These are phyloP conservation scores for Davidsoniella virescens DNA, from an alignment of 2,329 filamentous ascomycete genomes.

Conservation along the genomic window DNA sequence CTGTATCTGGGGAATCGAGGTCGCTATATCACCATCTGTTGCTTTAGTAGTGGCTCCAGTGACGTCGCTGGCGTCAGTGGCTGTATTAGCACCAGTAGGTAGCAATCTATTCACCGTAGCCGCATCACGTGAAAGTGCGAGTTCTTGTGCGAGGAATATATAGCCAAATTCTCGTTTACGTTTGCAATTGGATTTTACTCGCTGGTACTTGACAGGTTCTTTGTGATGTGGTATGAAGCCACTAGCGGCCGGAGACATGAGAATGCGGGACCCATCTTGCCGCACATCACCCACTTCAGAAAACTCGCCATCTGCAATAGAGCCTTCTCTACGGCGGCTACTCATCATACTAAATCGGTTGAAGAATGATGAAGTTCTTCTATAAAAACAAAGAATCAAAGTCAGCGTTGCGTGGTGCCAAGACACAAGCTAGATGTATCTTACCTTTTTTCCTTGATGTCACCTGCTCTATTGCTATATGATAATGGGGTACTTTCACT, in stretches of 20 bases:
- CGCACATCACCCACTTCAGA: slow-evolving; percentile 54
- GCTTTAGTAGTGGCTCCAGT: slow-evolving; percentile 18
- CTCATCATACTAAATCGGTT: slow-evolving; percentile 57
- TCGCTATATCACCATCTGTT: background rate
- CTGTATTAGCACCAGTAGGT: background rate
- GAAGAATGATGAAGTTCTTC: slow-evolving; percentile 79
- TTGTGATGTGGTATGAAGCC: slow-evolving; percentile 78
- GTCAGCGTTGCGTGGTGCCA: background rate
- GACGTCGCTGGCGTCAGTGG: background rate
- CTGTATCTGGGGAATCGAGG: no score
- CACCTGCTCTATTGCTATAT: background rate
- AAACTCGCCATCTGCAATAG: slow-evolving; percentile 51
- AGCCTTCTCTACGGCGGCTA: slow-evolving; percentile 7
- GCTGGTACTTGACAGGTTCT: slow-evolving; percentile 80
- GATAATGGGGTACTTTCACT: no score
- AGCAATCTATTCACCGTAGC: slow-evolving; percentile 13
- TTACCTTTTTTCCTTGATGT: slow-evolving; percentile 48
- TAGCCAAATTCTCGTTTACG: slow-evolving; percentile 68
- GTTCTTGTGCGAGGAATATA: slow-evolving; percentile 81
- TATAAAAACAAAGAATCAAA: slow-evolving; percentile 21
- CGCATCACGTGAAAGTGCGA: slow-evolving; percentile 29
- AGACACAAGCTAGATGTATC: slow-evolving; percentile 17
- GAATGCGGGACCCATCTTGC: slow-evolving; percentile 61
- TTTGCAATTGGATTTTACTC: slow-evolving; percentile 66
- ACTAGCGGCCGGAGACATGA: slow-evolving; percentile 32